These are phyloP conservation scores for Thalassia testudinum DNA, from an alignment of 116 monocot genomes.

Conservation along the genomic window DNA sequence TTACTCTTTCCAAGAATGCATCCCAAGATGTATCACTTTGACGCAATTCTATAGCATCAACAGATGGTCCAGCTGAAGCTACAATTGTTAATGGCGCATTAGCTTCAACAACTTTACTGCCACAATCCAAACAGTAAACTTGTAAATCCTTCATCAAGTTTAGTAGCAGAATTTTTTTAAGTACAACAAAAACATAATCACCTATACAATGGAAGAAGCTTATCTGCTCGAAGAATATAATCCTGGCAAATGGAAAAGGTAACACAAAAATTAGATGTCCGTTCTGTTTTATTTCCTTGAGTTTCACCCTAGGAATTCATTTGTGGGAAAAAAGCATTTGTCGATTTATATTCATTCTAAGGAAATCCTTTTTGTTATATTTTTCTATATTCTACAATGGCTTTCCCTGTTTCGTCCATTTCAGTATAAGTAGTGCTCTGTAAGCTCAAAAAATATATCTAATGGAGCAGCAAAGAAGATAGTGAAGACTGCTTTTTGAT, in stretches of 20 bases:
- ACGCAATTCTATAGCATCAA: conserved; percentile 27
- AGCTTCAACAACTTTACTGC: conserved; percentile 88
- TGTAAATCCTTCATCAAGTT: too few species aligned
- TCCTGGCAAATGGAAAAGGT: conserved; percentile 39
- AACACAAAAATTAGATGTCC: neutral
- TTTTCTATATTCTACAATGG: neutral
- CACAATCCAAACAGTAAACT: conserved; percentile 10
- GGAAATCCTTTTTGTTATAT: neutral
- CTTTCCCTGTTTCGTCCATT: too few species aligned
- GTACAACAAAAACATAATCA: conserved; percentile 14
- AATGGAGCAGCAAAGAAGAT: too few species aligned
- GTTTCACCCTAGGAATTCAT: too few species aligned
- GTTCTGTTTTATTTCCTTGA: neutral
- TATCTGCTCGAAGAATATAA: conserved; percentile 72
- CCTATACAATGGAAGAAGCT: conserved; percentile 83
- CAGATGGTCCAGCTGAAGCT: conserved; percentile 30
- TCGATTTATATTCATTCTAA: too few species aligned
- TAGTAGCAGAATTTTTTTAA: neutral
- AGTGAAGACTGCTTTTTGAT: too few species aligned
- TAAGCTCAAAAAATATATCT: too few species aligned
- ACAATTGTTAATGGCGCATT: conserved; percentile 75
- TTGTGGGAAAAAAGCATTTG: too few species aligned
- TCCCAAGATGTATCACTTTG: conserved; percentile 64
- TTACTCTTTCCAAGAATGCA: conserved; percentile 56
- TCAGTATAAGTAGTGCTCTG: too few species aligned